phyloP scores from a whole-genome alignment of 1,139 yeast species.

The Arxiozyma bovina region DNA sequence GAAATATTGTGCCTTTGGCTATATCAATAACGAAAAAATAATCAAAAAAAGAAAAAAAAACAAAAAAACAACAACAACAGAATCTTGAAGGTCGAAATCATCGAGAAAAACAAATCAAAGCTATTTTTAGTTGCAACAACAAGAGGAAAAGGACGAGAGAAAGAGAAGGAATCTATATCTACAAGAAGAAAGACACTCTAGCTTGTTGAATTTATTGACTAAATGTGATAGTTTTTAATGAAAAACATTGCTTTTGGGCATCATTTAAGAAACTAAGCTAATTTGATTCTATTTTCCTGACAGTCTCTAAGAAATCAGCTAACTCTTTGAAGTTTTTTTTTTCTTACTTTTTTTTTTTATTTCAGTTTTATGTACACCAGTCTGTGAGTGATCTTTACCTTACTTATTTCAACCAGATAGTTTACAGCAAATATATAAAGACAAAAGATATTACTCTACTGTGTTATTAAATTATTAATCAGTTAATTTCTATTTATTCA shows the following conservation, averaged over 20 bases:
- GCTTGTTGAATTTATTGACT: background rate
- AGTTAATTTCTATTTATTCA: too few species aligned
- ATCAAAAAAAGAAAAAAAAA: too few species aligned
- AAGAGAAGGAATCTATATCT: too few species aligned
- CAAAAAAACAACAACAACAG: background rate
- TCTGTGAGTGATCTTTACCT: too few species aligned
- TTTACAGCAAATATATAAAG: too few species aligned
- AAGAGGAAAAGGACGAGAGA: background rate
- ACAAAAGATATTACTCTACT: too few species aligned
- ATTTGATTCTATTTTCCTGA: background rate
- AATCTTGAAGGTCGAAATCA: constrained; percentile 2
- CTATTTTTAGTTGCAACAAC: background rate
- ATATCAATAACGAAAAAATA: background rate
- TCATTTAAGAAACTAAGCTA: background rate
- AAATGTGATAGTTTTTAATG: too few species aligned
- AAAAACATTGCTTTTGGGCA: too few species aligned
- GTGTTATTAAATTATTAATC: background rate
- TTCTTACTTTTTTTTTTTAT: too few species aligned
- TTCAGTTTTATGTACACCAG: too few species aligned
- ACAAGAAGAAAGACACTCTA: background rate
- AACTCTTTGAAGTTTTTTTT: too few species aligned
- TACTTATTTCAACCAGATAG: background rate
- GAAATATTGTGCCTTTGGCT: background rate
- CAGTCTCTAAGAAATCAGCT: too few species aligned
- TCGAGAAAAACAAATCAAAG: background rate